phyloP scores from a whole-genome alignment of 2,329 filamentous ascomycete species.

The Fusarium torulosum region DNA sequence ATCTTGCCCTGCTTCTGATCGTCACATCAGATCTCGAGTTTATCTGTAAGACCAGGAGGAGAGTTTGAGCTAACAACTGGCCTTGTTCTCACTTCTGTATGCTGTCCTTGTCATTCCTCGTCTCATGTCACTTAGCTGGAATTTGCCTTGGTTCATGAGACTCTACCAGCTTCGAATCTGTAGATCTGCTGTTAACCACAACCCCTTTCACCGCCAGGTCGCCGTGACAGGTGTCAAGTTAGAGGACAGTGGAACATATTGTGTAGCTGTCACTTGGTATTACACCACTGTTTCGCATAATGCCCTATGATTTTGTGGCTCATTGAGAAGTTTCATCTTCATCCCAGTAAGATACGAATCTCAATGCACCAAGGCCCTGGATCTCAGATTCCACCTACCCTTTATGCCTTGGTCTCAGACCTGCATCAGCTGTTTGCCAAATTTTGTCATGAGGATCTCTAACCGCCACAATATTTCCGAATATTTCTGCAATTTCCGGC shows the following conservation, averaged over 20 bases:
- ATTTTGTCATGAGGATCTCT: conserved; percentile 9
- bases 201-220: conserved; percentile 9
- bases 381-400: conserved; percentile 37
- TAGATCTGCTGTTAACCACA: conserved; percentile 10
- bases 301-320: conserved; percentile 27
- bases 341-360: conserved; percentile 33
- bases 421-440: conserved; percentile 11
- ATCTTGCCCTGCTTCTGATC: conserved; percentile 13
- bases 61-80: conserved; percentile 12
- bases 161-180: conserved; percentile 26
- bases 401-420: conserved; percentile 12
- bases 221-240: conserved; percentile 18
- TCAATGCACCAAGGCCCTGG: conserved; percentile 18
- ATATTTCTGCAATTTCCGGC: conserved; percentile 1
- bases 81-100: conserved; percentile 17
- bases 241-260: conserved; percentile 11
- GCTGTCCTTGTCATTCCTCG: conserved; percentile 33
- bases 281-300: conserved; percentile 35
- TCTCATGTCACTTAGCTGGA: conserved; percentile 33
- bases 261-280: conserved; percentile 20
- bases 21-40: conserved; percentile 21
- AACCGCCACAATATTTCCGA: conserved; percentile 10
- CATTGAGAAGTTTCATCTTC: conserved; percentile 40
- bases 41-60: conserved; percentile 12
- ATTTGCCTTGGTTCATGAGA: conserved; percentile 26